phyloP scores from a whole-genome alignment of 2,329 filamentous ascomycete species.

The Neofusicoccum parvum region DNA sequence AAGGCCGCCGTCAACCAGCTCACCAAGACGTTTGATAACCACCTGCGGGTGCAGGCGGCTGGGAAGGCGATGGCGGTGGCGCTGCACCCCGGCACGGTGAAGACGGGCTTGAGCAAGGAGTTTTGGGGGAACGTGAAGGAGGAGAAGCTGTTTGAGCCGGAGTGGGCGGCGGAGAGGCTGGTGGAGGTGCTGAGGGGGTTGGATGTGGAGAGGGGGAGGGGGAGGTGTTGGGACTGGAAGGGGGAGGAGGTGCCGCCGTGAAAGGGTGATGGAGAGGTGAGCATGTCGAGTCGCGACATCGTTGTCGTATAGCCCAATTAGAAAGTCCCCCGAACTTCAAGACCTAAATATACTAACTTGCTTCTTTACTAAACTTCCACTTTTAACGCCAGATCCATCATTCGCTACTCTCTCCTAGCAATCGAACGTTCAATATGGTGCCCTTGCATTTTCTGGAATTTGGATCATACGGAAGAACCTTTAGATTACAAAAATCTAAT shows the following conservation, averaged over 20 bases:
- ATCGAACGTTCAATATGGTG: too few relatives aligned
- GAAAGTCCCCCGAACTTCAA: too few relatives aligned
- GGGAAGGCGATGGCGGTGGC: conserved; percentile 67
- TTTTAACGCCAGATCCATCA: too few relatives aligned
- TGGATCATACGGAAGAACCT: too few relatives aligned
- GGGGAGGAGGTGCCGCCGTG: conserved; percentile 41
- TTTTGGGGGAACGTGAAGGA: conserved; percentile 69
- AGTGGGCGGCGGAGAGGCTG: conserved; percentile 67
- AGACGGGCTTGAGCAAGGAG: conserved; percentile 69
- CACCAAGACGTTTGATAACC: conserved; percentile 71
- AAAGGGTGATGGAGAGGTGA: conserved; percentile 13
- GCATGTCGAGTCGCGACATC: too few relatives aligned
- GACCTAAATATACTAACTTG: too few relatives aligned
- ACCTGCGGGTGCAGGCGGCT: conserved; percentile 59
- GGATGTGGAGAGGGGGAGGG: conserved; percentile 59
- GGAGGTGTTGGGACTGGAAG: conserved; percentile 44
- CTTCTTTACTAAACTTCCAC: too few relatives aligned
- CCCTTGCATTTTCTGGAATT: too few relatives aligned
- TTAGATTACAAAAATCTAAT: too few relatives aligned
- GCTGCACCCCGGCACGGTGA: conserved; percentile 80
- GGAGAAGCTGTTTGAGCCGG: conserved; percentile 66
- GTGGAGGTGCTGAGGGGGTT: conserved; percentile 56
- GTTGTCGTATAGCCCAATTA: too few relatives aligned
- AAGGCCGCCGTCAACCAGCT: conserved; percentile 75
- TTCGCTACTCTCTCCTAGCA: too few relatives aligned